Conservation (phyloP, 306 rosid species). For the Ceratonia siliqua region DNA sequence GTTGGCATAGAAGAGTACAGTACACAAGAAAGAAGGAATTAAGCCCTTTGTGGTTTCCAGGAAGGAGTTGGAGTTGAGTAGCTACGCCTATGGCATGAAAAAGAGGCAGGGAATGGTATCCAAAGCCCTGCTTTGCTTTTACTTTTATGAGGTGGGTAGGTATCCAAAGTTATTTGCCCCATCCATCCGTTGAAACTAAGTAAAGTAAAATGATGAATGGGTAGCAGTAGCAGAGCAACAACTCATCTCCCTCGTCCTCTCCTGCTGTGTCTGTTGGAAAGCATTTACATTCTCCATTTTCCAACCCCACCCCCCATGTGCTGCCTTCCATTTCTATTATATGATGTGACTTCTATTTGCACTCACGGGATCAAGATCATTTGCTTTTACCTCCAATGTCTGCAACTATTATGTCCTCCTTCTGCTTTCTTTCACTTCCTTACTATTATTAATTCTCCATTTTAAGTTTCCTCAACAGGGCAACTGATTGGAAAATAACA, state of each 20-base stretch:
- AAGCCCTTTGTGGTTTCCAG: background rate
- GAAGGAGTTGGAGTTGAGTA: background rate
- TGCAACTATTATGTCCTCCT: background rate
- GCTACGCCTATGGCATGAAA: background rate
- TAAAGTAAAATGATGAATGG: slow-evolving; percentile 29
- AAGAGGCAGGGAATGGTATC: slow-evolving; percentile 27
- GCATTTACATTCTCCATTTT: slow-evolving; percentile 30
- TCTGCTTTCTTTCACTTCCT: background rate
- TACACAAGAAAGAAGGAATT: no score
- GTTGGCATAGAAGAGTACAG: no score
- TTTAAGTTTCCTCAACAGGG: background rate
- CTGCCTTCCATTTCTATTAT: no score
- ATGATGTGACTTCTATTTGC: slow-evolving; percentile 40
- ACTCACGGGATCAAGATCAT: background rate
- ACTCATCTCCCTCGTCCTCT: background rate
- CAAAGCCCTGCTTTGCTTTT: slow-evolving; percentile 21
- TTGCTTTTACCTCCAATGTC: background rate
- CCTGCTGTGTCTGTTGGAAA: slow-evolving; percentile 19
- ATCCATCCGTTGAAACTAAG: background rate
- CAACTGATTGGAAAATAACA: background rate
- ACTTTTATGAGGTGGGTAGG: slow-evolving; percentile 25
- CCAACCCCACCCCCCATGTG: slow-evolving; percentile 70
- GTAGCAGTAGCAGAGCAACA: slow-evolving; percentile 17
- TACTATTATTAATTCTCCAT: background rate
- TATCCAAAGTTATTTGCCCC: slow-evolving; percentile 44